These are phyloP conservation scores for Hypoxylon sp. DNA, from an alignment of 2,329 filamentous ascomycete species.

Conservation along the genomic window DNA sequence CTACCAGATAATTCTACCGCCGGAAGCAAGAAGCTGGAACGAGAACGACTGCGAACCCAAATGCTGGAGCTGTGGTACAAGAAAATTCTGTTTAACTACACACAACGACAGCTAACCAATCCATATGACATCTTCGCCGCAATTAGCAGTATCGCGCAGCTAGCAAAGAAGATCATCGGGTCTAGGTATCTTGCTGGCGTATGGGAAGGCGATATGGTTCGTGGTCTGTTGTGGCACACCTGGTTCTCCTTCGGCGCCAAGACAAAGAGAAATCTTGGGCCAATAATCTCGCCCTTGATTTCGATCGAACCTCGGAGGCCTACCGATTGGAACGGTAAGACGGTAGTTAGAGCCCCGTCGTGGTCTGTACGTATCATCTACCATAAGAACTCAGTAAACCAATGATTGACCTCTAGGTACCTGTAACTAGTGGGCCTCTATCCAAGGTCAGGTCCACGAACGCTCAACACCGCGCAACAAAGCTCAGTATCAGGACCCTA, in stretches of 20 bases:
- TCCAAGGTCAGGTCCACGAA: slow-evolving; percentile 35
- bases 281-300: neutral
- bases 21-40: neutral
- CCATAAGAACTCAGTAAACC: neutral
- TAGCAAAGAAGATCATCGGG: slow-evolving; percentile 29
- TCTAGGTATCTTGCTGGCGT: slow-evolving; percentile 48
- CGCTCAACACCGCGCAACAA: slow-evolving; percentile 11
- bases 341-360: slow-evolving; percentile 35
- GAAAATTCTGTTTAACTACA: slow-evolving; percentile 33
- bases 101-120: slow-evolving; percentile 35
- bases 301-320: slow-evolving; percentile 22
- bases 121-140: slow-evolving; percentile 46
- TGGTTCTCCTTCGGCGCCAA: slow-evolving; percentile 1
- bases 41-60: neutral
- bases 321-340: slow-evolving; percentile 12
- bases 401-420: neutral
- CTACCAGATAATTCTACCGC: neutral
- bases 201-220: slow-evolving; percentile 48
- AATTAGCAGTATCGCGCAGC: slow-evolving; percentile 42
- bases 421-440: slow-evolving; percentile 39
- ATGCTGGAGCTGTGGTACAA: slow-evolving; percentile 45
- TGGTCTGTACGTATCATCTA: slow-evolving; percentile 43
- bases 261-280: neutral
- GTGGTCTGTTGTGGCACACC: slow-evolving; percentile 45
- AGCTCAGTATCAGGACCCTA: slow-evolving; percentile 19